Conservation (phyloP, 352 stramenopile species). For the Globisporangium heterothallicum region DNA sequence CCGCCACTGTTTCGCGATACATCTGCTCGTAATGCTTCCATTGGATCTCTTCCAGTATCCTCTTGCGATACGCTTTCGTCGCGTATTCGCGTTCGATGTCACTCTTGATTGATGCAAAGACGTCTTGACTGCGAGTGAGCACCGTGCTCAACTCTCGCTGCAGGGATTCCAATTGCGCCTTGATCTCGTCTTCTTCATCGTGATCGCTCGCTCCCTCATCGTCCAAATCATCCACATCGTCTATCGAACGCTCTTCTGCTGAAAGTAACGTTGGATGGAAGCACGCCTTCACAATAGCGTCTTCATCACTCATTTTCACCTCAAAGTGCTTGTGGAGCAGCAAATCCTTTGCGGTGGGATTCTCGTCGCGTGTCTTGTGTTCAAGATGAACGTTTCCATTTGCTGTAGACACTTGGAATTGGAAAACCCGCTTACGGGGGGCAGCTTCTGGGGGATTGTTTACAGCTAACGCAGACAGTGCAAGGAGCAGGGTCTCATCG, state of each 20-base stretch:
- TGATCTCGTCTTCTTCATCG: conserved; percentile 45
- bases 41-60: conserved; percentile 44
- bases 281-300: conserved; percentile 35
- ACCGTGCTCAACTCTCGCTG: conserved; percentile 43
- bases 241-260: conserved; percentile 31
- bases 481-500: conserved; percentile 16
- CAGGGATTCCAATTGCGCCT: conserved; percentile 33
- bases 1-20: conserved; percentile 48
- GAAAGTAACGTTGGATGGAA: conserved; percentile 28
- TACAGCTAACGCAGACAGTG: neutral
- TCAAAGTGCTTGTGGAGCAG: conserved; percentile 60
- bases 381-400: conserved; percentile 37
- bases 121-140: conserved; percentile 34
- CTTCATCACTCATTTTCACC: conserved; percentile 26
- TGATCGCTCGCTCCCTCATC: conserved; percentile 40
- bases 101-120: conserved; percentile 29
- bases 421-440: conserved; percentile 21
- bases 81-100: conserved; percentile 43
- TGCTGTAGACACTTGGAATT: conserved; percentile 36
- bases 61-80: conserved; percentile 39
- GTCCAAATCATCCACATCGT: conserved; percentile 33
- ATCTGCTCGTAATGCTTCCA: conserved; percentile 61
- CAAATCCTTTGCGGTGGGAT: conserved; percentile 23
- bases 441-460: conserved; percentile 8
- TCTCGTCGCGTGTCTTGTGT: conserved; percentile 15